Base-by-base conservation (phyloP, 495 filamentous ascomycete species). In the Zalerion maritima region DNA sequence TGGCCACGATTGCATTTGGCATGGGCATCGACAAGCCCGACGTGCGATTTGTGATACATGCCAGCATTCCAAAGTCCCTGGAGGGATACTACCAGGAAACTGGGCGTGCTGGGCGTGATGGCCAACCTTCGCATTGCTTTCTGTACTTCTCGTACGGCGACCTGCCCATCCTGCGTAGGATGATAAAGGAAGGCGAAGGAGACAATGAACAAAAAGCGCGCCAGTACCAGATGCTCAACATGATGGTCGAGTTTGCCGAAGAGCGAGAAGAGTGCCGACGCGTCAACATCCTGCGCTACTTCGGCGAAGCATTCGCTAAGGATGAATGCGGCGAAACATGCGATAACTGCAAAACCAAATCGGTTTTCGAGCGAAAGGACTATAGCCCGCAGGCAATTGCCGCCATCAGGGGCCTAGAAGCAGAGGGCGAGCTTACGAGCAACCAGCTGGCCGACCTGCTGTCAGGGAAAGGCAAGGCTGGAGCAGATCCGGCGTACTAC, bases 41-140 rank as follows among this genome's bases (percentile, higher is more conserved):
- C 49, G 87, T 97, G 21, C 79, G 89, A 8, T 94, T 86, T 40
- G 85, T 97, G 22, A 84, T 97, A 18, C 89, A 97, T 50, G 74
- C 91, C 41, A 78, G 69, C 11, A 64, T 94, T 5, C 89, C 89
- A 1, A 94, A 93, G 52, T 92, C 81, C 42, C 62, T 97, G n/a
- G 89, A 97, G 52, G 91, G 87, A 0, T 97, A 97, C 46, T 94
- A 94, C 41, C 89, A 97, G 45, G 91, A 97, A 45, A 97, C 86
- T 7, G 89, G 89, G 0, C 79, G 89, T 25, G 89, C 89, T 13
- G 89, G 89, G 6, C 71, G 89, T 41, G 89, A 99, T 52, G 86
- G 85, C 6, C 73, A 81, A 38, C 63, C 64, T 6, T 93, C 87
- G 8, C 75, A 78, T 20, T 99, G 89, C 54, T 92, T 83, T 41